A percentile compares a stretch with the other conserved stretches of the same genome.
Conservation (phyloP, 768 basidiomycete species). For the Tephrocybe sp. region DNA sequence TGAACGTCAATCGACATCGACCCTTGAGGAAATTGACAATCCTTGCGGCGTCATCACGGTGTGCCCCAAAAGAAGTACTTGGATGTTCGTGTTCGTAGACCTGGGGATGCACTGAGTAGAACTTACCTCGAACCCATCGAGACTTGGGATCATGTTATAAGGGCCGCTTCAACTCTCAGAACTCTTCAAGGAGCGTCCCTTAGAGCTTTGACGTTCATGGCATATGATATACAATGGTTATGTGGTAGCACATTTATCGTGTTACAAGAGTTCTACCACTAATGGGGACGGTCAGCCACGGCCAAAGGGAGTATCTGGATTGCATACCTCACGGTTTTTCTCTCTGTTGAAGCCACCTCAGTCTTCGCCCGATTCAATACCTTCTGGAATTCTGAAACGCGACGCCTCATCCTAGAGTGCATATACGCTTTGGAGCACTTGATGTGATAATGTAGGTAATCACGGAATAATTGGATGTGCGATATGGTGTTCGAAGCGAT, state of each 20-base stretch:
- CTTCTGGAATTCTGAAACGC: constrained; percentile 95
- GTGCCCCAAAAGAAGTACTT: background rate
- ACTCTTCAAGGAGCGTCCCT: too few relatives aligned
- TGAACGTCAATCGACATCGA: background rate
- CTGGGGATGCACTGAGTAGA: background rate
- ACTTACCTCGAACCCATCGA: background rate
- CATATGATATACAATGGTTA: background rate
- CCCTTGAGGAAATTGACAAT: background rate
- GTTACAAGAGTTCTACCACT: constrained; percentile 60
- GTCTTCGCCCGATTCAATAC: constrained; percentile 95
- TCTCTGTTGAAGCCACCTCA: constrained; percentile 76
- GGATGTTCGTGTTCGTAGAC: background rate
- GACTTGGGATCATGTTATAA: too few relatives aligned
- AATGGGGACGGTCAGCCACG: background rate
- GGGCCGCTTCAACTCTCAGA: background rate
- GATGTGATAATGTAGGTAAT: constrained; percentile 99
- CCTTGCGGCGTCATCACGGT: background rate
- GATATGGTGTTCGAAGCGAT: constrained; percentile 82
- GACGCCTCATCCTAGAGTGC: constrained; percentile 94
- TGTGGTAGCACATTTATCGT: constrained; percentile 34
- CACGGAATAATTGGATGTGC: constrained; percentile 94
- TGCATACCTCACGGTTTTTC: constrained; percentile 88
- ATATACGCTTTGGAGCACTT: constrained; percentile 99
- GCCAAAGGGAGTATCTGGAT: background rate
- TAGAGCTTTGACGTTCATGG: background rate